phyloP scores from a whole-genome alignment of 129 eudicot species.

The Flaveria brownii region DNA sequence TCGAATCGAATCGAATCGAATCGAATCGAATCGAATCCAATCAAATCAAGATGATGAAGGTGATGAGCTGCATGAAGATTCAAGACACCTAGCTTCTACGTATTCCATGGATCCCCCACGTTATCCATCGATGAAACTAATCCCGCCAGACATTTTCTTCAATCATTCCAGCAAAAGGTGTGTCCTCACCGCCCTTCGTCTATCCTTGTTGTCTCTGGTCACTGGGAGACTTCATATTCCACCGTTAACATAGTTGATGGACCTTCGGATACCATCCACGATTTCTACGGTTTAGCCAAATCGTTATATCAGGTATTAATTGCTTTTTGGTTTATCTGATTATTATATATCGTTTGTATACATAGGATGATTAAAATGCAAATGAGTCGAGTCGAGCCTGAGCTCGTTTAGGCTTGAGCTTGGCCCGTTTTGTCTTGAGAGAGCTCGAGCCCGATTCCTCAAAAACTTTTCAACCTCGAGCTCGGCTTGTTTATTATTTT shows the following conservation, averaged over 20 bases:
- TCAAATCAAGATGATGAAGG: background rate
- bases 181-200: constrained; percentile 56
- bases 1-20: too few relatives aligned
- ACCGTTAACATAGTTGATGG: constrained; percentile 57
- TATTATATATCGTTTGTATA: too few relatives aligned
- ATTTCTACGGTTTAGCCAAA: constrained; percentile 67
- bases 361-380: too few relatives aligned
- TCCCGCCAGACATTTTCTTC: constrained; percentile 65
- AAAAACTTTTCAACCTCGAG: too few relatives aligned
- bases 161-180: constrained; percentile 52
- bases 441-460: too few relatives aligned
- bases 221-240: constrained; percentile 81
- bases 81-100: constrained; percentile 65
- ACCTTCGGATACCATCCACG: constrained; percentile 64
- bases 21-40: too few relatives aligned
- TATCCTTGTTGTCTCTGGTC: constrained; percentile 73
- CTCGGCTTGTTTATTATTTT: too few relatives aligned
- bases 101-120: constrained; percentile 89
- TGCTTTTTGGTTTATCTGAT: background rate
- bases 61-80: constrained; percentile 28
- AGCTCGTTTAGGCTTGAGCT: too few relatives aligned
- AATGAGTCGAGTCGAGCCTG: too few relatives aligned
- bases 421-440: too few relatives aligned
- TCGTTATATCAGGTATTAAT: constrained; percentile 63
- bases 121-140: constrained; percentile 67